Evolutionary conservation across 2,329 filamentous ascomycete genomes (phyloP).

Genomic region (Aspergillus proliferans): DNA sequence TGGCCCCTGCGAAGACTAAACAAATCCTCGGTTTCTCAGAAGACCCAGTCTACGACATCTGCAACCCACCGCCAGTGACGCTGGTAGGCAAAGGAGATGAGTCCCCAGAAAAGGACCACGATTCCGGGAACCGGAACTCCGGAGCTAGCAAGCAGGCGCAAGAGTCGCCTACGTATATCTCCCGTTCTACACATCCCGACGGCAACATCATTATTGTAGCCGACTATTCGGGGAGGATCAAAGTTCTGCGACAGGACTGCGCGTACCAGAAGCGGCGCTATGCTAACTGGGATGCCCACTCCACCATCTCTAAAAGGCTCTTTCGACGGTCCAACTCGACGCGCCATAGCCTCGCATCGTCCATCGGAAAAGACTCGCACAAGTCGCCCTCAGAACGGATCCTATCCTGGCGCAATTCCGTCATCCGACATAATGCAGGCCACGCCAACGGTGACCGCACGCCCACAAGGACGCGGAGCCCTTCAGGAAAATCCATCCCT

Average conservation of each 20-base stretch:
- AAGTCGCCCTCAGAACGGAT: conserved; percentile 66
- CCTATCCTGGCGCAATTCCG: conserved; percentile 75
- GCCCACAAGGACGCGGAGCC: conserved; percentile 36
- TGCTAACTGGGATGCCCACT: conserved; percentile 71
- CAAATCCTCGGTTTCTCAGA: conserved; percentile 73
- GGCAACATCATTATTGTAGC: conserved; percentile 92
- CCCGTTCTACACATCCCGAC: conserved; percentile 66
- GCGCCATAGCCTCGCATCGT: conserved; percentile 45
- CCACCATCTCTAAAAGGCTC: conserved; percentile 66
- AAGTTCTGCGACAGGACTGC: conserved; percentile 93
- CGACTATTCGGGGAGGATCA: conserved; percentile 81
- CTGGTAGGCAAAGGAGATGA: conserved; percentile 59
- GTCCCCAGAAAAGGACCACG: conserved; percentile 10
- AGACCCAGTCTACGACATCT: conserved; percentile 92
- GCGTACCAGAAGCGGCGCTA: conserved; percentile 71
- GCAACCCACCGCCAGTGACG: conserved; percentile 86
- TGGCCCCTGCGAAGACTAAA: conserved; percentile 73
- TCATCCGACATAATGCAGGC: conserved; percentile 48
- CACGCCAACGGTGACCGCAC: conserved; percentile 33
- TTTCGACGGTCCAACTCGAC: conserved; percentile 51
- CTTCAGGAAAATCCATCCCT: conserved; percentile 37
- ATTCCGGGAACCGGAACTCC: conserved; percentile 15
- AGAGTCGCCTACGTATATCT: conserved; percentile 69
- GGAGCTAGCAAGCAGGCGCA: conserved; percentile 45
- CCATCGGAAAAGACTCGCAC: conserved; percentile 40